phyloP scores from a whole-genome alignment of 805 yeast genomes.

The Wickerhamomyces ciferrii region DNA sequence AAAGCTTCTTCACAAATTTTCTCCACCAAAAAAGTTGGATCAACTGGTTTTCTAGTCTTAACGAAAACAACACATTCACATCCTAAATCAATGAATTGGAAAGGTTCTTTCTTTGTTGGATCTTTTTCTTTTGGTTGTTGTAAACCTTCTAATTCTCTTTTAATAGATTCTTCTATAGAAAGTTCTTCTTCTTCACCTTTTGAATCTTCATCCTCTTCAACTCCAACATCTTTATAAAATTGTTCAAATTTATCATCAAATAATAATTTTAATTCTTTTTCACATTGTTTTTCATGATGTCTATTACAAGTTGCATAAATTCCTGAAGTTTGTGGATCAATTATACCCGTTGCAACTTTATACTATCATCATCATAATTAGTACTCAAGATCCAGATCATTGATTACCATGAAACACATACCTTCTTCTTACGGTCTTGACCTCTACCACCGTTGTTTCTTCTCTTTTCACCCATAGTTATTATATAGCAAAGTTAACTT shows the following conservation, averaged over 20 bases:
- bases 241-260: conserved; percentile 50
- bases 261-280: conserved; percentile 62
- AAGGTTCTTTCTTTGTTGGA: conserved; percentile 37
- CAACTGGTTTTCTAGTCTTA: conserved; percentile 73
- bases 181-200: conserved; percentile 34
- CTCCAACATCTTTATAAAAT: conserved; percentile 31
- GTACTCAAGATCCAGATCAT: not conserved
- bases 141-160: conserved; percentile 63
- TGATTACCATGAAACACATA: not conserved
- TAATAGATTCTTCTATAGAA: conserved; percentile 72
- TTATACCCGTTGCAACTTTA: conserved; percentile 40
- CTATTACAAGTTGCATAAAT: conserved; percentile 86
- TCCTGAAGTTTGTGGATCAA: conserved; percentile 86
- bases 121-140: conserved; percentile 22
- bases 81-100: conserved; percentile 58
- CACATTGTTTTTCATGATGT: conserved; percentile 70
- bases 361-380: conserved; percentile 23
- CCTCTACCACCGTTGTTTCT: conserved; percentile 2
- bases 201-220: conserved; percentile 18
- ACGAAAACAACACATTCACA: conserved; percentile 85
- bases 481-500: conserved; percentile 1
- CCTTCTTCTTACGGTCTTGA: conserved; percentile 13
- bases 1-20: conserved; percentile 57
- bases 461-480: conserved; percentile 21
- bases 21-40: conserved; percentile 68